Conservation (phyloP, 495 filamentous ascomycete species). For the Apodospora peruviana region DNA sequence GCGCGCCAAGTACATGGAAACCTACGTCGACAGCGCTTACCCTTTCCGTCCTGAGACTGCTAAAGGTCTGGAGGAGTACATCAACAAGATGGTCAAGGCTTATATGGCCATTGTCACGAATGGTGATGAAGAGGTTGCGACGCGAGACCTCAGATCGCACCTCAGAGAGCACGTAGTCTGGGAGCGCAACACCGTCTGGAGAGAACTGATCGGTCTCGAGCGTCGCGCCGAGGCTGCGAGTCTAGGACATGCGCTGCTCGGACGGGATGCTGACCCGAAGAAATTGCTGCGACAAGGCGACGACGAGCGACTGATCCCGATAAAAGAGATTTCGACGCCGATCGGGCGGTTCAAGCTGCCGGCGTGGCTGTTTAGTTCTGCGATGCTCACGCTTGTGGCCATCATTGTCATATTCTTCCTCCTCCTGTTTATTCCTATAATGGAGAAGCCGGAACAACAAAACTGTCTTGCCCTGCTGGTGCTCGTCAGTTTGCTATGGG, state of each 20-base stretch:
- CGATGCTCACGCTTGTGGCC: slow-evolving; percentile 68
- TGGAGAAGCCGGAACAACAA: slow-evolving; percentile 82
- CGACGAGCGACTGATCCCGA: slow-evolving; percentile 39
- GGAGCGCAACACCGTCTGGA: slow-evolving; percentile 98
- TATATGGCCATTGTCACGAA: slow-evolving; percentile 79
- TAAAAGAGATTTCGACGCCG: slow-evolving; percentile 73
- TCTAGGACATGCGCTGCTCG: slow-evolving; percentile 78
- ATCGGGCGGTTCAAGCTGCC: slow-evolving; percentile 72
- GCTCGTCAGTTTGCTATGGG: slow-evolving; percentile 92
- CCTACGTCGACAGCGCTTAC: slow-evolving; percentile 64
- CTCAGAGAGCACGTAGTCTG: slow-evolving; percentile 96
- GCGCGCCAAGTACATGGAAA: slow-evolving; percentile 66
- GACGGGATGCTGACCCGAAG: slow-evolving; percentile 62
- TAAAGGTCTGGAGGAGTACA: slow-evolving; percentile 61
- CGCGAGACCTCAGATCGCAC: slow-evolving; percentile 81
- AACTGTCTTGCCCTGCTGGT: slow-evolving; percentile 93
- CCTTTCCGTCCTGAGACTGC: slow-evolving; percentile 71
- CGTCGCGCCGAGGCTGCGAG: slow-evolving; percentile 93
- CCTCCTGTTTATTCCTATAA: slow-evolving; percentile 67
- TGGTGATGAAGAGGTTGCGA: slow-evolving; percentile 67
- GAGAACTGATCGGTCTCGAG: slow-evolving; percentile 98
- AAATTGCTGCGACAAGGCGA: slow-evolving; percentile 79
- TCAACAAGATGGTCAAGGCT: slow-evolving; percentile 64
- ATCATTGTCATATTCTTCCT: slow-evolving; percentile 68
- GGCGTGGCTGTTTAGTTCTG: slow-evolving; percentile 74